Base-by-base conservation (phyloP, 1,284 basidiomycete genomes). In the Ceratobasidium sp. region DNA sequence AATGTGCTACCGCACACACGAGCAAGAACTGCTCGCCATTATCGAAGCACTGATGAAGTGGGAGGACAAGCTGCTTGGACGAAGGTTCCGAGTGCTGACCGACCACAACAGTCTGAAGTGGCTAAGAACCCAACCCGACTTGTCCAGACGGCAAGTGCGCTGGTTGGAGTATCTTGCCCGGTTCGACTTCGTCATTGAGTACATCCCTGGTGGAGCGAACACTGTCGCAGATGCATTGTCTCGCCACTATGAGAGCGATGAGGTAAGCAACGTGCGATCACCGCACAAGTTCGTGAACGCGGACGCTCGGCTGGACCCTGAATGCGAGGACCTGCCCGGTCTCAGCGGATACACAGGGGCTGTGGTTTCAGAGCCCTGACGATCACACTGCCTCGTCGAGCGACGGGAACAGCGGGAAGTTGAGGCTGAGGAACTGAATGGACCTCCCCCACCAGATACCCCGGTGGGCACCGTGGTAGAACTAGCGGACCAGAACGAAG, bases 81-180 rank as follows among this genome's bases (percentile, higher is more conserved):
- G 75, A 1, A 35, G 57, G 2, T 76, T 84, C 8, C 76, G 77
- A n/a, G 75, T 85, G 0, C 75, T 82, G 0, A 84, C 82, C 0
- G 82, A 85, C 73, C 83, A 85, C 66, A 74, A 81, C 54, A 79
- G 81, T 0, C 75, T 85, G 0, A 75, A 80, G 38, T 83, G 80
- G 76, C 81, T 84, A 67, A 70, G 76, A 74, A 78, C 76, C 0
- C 82, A 83, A 71, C 78, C 77, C 63, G 77, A 79, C 35, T 70
- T 83, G 44, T 80, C 80, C 0, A 74, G 78, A 0, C 63, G 77
- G 9, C 82, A 81, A 75, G 76, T 75, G 9, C 72, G 79, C 18
- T 83, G 84, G 84, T 6, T 84, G n/a, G 80, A 81, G 38, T 67
- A 74, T 8, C 58, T 82, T 11, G 76, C 69, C 38, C 80, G 79